phyloP scores from a whole-genome alignment of 257 asterid species.

The Fraxinus americana region DNA sequence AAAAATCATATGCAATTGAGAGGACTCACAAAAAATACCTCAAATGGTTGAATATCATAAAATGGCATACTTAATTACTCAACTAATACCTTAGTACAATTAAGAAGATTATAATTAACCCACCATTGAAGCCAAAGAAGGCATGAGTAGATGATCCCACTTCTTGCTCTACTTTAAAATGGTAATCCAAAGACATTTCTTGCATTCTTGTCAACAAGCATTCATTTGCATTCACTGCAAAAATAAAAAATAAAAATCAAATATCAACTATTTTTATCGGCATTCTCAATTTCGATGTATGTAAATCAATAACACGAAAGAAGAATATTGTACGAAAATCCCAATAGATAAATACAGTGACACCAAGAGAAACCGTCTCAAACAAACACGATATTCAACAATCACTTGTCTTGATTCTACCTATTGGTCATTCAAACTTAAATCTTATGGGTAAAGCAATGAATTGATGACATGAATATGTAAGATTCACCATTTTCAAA shows the following conservation, averaged over 20 bases:
- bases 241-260: not conserved
- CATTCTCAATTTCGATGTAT: not conserved
- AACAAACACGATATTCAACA: not conserved
- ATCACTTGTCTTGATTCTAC: not conserved
- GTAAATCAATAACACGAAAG: not conserved
- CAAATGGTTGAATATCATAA: not conserved
- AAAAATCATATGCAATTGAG: not conserved
- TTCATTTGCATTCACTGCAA: conserved; percentile 63
- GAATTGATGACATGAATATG: too few species aligned
- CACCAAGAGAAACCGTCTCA: not conserved
- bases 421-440: not conserved
- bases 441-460: not conserved
- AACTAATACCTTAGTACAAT: not conserved
- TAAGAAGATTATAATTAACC: not conserved
- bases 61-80: not conserved
- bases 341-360: not conserved
- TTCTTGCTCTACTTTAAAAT: conserved; percentile 73
- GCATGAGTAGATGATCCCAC: conserved; percentile 75
- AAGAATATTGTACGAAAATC: not conserved
- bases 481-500: too few species aligned
- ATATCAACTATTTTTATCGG: not conserved
- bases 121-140: conserved; percentile 74
- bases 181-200: conserved; percentile 73
- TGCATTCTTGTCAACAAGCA: conserved; percentile 76
- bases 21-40: not conserved